Evolutionary conservation across 2,329 filamentous ascomycete genomes (phyloP).

Genomic region (Aspergillus sp.): DNA sequence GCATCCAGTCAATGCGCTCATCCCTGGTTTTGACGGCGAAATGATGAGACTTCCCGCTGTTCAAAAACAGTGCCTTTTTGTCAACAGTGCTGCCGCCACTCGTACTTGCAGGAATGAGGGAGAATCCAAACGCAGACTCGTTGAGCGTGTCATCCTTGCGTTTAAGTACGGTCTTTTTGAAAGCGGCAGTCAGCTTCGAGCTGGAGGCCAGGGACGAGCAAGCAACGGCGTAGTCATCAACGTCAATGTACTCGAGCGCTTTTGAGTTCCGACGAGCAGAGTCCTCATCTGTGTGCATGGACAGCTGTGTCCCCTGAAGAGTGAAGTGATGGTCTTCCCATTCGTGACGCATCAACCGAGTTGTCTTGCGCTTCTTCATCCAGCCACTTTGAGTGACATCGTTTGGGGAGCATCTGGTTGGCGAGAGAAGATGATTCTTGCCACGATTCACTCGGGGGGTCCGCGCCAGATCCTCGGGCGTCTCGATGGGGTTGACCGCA

Average conservation of each 20-base stretch:
- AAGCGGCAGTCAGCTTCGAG: constrained; percentile 81
- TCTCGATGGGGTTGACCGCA: too few species aligned
- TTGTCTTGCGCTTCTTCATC: constrained; percentile 53
- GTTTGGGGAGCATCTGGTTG: too few species aligned
- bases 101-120: constrained; percentile 45
- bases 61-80: constrained; percentile 32
- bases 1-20: constrained; percentile 87
- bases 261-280: constrained; percentile 19
- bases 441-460: too few species aligned
- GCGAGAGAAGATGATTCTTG: too few species aligned
- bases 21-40: constrained; percentile 86
- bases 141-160: too few species aligned
- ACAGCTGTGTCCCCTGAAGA: constrained; percentile 68
- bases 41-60: constrained; percentile 81
- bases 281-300: constrained; percentile 30
- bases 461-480: too few species aligned
- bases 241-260: constrained; percentile 79
- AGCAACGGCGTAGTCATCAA: constrained; percentile 41
- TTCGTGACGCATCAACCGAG: constrained; percentile 82
- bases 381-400: constrained; percentile 53
- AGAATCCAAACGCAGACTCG: constrained; percentile 40
- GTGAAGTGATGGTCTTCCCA: constrained; percentile 91
- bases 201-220: constrained; percentile 74
- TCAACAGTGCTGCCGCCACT: constrained; percentile 15
- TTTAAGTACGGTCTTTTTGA: constrained; percentile 55